Conservation (phyloP, 331 rosid genomes). For the Arachis monticola region DNA sequence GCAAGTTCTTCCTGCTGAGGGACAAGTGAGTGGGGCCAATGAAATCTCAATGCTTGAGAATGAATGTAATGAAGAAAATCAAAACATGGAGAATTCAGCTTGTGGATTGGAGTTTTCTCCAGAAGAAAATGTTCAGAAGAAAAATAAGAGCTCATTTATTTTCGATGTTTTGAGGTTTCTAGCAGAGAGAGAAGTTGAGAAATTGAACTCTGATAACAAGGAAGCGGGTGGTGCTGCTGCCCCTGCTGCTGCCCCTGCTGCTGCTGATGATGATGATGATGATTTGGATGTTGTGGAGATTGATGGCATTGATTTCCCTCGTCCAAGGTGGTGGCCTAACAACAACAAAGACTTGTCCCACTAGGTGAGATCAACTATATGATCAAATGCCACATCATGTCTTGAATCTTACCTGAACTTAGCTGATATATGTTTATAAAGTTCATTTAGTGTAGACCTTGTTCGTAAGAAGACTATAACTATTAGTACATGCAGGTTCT, state of each 20-base stretch:
- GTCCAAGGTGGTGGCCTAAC: slow-evolving; percentile 41
- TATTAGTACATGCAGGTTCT: neutral
- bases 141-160: neutral
- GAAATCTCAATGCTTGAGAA: neutral
- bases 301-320: slow-evolving; percentile 49
- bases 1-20: neutral
- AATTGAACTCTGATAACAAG: neutral
- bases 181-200: neutral
- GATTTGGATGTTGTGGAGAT: slow-evolving; percentile 29
- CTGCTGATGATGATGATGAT: neutral
- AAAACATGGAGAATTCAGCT: neutral
- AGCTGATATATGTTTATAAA: too few species aligned
- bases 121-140: neutral
- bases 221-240: neutral
- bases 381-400: too few species aligned
- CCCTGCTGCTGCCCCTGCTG: neutral
- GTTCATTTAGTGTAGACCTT: too few species aligned
- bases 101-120: neutral
- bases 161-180: slow-evolving; percentile 39
- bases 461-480: neutral
- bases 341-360: too few species aligned
- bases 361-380: too few species aligned
- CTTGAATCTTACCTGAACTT: too few species aligned
- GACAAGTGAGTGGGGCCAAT: neutral
- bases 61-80: neutral